Percentiles rank a stretch among this genome's conserved stretches.
These are phyloP conservation scores for Leccinum subspadiceum DNA, from an alignment of 1,284 basidiomycete species.

Conservation along the genomic window DNA sequence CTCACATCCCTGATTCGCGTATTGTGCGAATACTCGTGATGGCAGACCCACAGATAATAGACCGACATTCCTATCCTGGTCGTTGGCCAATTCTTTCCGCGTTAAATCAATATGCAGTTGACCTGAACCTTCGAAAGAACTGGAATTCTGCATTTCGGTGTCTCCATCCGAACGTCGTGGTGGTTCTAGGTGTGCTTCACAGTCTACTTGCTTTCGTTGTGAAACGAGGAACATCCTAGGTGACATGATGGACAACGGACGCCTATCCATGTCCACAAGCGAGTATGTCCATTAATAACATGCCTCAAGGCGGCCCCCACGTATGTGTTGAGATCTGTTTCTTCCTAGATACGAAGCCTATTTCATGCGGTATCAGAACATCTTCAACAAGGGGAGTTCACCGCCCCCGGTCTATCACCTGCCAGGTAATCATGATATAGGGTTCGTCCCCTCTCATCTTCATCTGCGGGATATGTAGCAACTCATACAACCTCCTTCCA, in stretches of 20 bases:
- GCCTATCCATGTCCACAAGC: constrained; percentile 50
- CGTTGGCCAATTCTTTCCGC: constrained; percentile 39
- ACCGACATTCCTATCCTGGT: constrained; percentile 45
- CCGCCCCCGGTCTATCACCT: constrained; percentile 58
- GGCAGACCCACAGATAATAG: constrained; percentile 77
- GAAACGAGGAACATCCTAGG: constrained; percentile 12
- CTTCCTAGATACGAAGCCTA: constrained; percentile 59
- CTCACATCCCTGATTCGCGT: constrained; percentile 17
- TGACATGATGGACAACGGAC: constrained; percentile 81
- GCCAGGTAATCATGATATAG: constrained; percentile 88
- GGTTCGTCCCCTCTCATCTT: constrained; percentile 39
- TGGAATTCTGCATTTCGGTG: constrained; percentile 63
- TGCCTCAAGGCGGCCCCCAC: background rate
- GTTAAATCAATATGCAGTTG: constrained; percentile 54
- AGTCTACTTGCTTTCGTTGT: constrained; percentile 35
- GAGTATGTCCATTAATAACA: constrained; percentile 54
- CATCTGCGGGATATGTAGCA: background rate
- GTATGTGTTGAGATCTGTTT: constrained; percentile 17
- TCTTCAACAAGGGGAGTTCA: constrained; percentile 49
- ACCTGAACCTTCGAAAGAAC: constrained; percentile 71
- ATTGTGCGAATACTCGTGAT: constrained; percentile 68
- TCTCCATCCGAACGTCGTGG: constrained; percentile 66
- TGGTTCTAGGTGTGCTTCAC: constrained; percentile 84
- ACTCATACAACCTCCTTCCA: constrained; percentile 16
- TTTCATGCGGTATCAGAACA: constrained; percentile 55